phyloP scores from a whole-genome alignment of 305 asterid species.

The Plantago coronopus region DNA sequence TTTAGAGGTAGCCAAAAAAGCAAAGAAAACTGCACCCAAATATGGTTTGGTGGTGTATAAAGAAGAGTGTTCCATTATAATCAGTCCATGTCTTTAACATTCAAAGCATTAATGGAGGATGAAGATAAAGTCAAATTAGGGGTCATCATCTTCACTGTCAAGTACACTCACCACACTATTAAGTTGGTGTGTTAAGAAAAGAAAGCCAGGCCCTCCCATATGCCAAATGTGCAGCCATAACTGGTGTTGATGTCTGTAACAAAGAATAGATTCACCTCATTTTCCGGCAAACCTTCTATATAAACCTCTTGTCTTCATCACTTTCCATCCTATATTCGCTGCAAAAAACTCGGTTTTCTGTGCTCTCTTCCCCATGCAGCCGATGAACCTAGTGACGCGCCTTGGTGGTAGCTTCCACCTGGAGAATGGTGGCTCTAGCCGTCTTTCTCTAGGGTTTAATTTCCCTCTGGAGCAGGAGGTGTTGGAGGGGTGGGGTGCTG shows the following conservation, averaged over 20 bases:
- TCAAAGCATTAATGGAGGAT: background rate
- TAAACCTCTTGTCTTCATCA: background rate
- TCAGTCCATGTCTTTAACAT: background rate
- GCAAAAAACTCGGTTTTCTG: background rate
- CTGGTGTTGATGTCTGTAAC: conserved; percentile 4
- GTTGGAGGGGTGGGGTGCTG: no score
- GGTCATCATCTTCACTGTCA: background rate
- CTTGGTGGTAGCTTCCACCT: background rate
- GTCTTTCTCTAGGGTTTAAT: background rate
- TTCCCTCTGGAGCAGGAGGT: background rate
- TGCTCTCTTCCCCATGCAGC: background rate
- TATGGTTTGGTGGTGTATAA: background rate
- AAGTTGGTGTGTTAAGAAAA: background rate
- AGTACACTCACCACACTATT: background rate
- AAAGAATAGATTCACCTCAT: conserved; percentile 1
- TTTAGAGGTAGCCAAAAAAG: background rate
- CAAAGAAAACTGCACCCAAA: conserved; percentile 4
- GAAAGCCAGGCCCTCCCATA: conserved; percentile 9
- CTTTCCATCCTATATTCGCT: background rate
- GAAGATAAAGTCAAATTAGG: conserved; percentile 11
- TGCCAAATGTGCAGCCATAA: background rate
- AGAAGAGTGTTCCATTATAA: no score
- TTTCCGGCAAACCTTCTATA: conserved; percentile 1
- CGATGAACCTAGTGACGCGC: background rate
- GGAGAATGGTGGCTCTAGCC: background rate